Percentiles rank a stretch among this genome's conserved stretches.
Evolutionary conservation across 2,329 filamentous ascomycete species (phyloP).

Genomic region (Keithomyces neogunnii): DNA sequence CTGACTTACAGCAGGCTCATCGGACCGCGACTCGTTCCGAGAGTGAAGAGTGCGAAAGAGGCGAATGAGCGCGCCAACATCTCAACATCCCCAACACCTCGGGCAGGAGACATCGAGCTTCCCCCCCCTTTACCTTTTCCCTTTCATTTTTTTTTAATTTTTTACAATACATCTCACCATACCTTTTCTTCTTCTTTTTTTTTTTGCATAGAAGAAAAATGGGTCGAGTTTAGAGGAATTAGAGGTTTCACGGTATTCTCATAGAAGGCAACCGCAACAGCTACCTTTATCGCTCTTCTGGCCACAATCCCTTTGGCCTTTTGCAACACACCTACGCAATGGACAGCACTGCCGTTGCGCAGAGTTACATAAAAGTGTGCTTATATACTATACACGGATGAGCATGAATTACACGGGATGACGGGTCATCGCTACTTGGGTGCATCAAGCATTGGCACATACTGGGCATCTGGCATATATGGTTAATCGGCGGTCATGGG

Average conservation of each 20-base stretch:
- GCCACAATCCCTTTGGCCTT: not conserved
- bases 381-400: not conserved
- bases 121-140: too few relatives aligned
- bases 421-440: not conserved
- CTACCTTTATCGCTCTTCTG: not conserved
- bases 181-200: too few relatives aligned
- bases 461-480: conserved; percentile 1
- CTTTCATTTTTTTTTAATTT: too few relatives aligned
- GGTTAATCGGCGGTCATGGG: not conserved
- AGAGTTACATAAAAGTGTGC: not conserved
- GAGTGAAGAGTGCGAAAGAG: conserved; percentile 2
- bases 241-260: not conserved
- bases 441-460: not conserved
- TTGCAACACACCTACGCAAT: not conserved
- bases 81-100: not conserved
- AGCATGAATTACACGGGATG: not conserved
- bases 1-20: conserved; percentile 5
- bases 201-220: not conserved
- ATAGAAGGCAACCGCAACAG: not conserved
- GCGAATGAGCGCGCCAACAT: not conserved
- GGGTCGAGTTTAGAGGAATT: not conserved
- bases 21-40: conserved; percentile 10
- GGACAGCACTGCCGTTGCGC: not conserved
- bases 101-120: too few relatives aligned
- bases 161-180: too few relatives aligned